A percentile compares a stretch with the other conserved stretches of the same genome.
phyloP scores from a whole-genome alignment of 2,329 filamentous ascomycete species.

The Calycina herbarum region DNA sequence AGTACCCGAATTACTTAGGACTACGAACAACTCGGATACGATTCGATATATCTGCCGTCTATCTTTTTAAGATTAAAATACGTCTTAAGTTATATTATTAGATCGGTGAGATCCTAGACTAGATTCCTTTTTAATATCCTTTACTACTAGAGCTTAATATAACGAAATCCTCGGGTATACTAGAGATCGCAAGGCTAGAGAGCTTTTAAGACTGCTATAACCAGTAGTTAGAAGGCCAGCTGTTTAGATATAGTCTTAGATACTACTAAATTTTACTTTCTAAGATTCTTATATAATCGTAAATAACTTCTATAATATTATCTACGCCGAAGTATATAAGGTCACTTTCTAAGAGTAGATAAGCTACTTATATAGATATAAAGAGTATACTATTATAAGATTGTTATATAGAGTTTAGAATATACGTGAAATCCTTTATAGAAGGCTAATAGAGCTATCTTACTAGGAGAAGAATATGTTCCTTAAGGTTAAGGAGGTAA shows the following conservation, averaged over 20 bases:
- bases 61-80: conserved; percentile 3
- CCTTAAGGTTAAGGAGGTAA: too few species aligned
- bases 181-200: neutral
- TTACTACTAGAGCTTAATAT: neutral
- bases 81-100: neutral
- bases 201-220: neutral
- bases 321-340: too few species aligned
- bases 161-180: neutral
- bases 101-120: conserved; percentile 5
- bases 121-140: conserved; percentile 1
- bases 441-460: too few species aligned
- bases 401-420: too few species aligned
- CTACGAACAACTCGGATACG: neutral
- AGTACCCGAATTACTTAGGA: neutral
- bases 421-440: too few species aligned
- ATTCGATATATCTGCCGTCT: neutral
- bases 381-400: too few species aligned
- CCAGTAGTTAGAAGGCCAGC: neutral
- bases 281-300: neutral
- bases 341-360: too few species aligned
- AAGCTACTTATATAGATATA: too few species aligned
- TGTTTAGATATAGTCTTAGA: conserved; percentile 2
- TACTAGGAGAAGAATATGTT: too few species aligned
- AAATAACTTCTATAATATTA: too few species aligned
- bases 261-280: neutral